Evolutionary conservation across 2,329 filamentous ascomycete species (phyloP).

Genomic region (Ceratocystis cubensis): DNA sequence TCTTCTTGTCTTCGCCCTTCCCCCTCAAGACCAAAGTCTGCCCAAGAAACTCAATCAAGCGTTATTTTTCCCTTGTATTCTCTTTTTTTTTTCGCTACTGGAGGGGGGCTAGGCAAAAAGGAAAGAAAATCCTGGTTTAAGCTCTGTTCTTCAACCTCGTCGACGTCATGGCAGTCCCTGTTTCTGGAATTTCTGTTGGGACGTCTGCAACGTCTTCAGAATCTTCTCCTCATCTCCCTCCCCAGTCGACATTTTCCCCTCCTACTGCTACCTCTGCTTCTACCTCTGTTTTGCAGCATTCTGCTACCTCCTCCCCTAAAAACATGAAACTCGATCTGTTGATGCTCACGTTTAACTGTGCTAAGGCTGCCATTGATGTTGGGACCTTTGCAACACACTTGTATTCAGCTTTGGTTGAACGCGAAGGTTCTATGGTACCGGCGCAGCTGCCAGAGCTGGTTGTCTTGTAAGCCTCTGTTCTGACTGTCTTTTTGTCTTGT

Average conservation of each 20-base stretch:
- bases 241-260: not conserved
- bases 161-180: slow-evolving; percentile 10
- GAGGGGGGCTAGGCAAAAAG: not conserved
- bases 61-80: not conserved
- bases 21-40: too few relatives aligned
- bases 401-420: slow-evolving; percentile 43
- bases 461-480: slow-evolving; percentile 38
- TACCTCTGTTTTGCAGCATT: not conserved
- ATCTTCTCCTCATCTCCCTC: not conserved
- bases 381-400: slow-evolving; percentile 60
- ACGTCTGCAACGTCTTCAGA: not conserved
- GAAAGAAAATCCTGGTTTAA: not conserved
- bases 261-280: not conserved
- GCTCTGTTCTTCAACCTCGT: not conserved
- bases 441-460: slow-evolving; percentile 40
- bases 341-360: slow-evolving; percentile 84
- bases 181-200: slow-evolving; percentile 1
- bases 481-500: not conserved
- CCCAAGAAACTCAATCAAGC: too few relatives aligned
- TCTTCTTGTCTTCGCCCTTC: not conserved
- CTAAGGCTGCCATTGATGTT: slow-evolving; percentile 55
- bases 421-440: slow-evolving; percentile 32
- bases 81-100: slow-evolving; percentile 15
- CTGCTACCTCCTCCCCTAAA: slow-evolving; percentile 8
- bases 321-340: slow-evolving; percentile 48